Conservation (phyloP, 306 rosid species). For the Dicorynia guianensis region DNA sequence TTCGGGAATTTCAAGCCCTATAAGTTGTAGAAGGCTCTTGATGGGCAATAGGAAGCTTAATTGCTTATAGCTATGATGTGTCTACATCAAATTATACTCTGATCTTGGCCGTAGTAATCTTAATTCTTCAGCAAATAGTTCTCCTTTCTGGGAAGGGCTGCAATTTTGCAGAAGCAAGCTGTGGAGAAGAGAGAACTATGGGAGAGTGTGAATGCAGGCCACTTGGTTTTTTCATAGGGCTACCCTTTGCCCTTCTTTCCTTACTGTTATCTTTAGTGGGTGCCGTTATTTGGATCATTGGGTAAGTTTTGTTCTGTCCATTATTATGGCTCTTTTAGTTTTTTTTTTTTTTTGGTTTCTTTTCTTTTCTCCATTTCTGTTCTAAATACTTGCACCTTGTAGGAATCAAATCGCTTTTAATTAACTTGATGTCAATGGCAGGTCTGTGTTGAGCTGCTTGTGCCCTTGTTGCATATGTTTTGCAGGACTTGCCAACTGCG, state of each 20-base stretch:
- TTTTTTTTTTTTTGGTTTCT: not conserved
- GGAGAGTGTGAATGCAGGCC: conserved; percentile 47
- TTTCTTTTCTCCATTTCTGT: too few species aligned
- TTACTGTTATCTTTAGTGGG: conserved; percentile 48
- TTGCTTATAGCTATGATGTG: not conserved
- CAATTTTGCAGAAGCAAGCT: not conserved
- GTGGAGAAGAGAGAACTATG: conserved; percentile 8
- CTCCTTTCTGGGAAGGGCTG: not conserved
- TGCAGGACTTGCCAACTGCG: conserved; percentile 37
- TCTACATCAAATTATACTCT: not conserved
- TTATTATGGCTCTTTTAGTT: not conserved
- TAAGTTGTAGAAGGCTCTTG: not conserved
- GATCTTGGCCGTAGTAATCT: not conserved
- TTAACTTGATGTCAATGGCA: conserved; percentile 5
- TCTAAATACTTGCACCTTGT: not conserved
- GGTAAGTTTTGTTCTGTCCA: conserved; percentile 36
- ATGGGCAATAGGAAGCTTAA: not conserved
- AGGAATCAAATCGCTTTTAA: not conserved
- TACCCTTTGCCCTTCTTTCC: conserved; percentile 56
- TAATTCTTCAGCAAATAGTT: not conserved
- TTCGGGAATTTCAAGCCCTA: not conserved
- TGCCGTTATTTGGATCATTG: conserved; percentile 47
- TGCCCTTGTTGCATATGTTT: conserved; percentile 56
- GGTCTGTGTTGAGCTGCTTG: conserved; percentile 51
- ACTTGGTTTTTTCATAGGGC: conserved; percentile 56